A percentile compares a stretch with the other conserved stretches of the same genome.
These are phyloP conservation scores for Stentor coeruleus DNA, from an alignment of 73 alveolate species.

Conservation along the genomic window DNA sequence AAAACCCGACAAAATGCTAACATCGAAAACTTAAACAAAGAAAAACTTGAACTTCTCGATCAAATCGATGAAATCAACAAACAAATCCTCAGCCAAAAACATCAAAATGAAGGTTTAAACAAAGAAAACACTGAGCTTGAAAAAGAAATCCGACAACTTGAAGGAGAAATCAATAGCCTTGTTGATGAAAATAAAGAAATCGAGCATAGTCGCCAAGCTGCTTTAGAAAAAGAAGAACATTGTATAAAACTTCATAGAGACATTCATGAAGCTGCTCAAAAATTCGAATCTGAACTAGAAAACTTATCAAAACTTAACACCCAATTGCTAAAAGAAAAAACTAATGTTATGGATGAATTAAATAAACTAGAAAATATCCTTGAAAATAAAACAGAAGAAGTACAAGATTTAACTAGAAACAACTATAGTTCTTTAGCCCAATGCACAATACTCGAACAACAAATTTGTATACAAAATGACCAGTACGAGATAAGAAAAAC, in stretches of 20 bases:
- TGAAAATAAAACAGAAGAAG: slow-evolving; percentile 14
- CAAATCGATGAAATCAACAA: background rate
- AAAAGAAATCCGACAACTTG: background rate
- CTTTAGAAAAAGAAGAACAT: background rate
- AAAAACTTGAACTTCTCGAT: background rate
- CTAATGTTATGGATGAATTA: background rate
- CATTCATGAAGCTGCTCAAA: background rate
- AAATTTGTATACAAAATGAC: background rate
- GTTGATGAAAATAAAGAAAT: background rate
- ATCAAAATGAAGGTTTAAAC: background rate
- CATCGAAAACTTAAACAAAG: background rate
- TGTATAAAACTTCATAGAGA: background rate
- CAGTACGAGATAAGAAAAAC: background rate
- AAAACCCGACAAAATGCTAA: background rate
- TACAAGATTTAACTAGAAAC: slow-evolving; percentile 1
- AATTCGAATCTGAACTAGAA: background rate
- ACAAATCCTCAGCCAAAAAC: background rate
- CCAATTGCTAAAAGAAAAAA: background rate
- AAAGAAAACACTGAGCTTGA: background rate
- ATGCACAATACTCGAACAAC: background rate
- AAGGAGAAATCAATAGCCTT: background rate
- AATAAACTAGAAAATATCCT: slow-evolving; percentile 9
- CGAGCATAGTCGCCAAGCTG: background rate
- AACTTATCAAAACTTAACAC: background rate
- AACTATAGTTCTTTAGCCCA: background rate